These are phyloP conservation scores for Phalaenopsis aphrodite DNA, from an alignment of 106 monocot genomes.

Conservation along the genomic window DNA sequence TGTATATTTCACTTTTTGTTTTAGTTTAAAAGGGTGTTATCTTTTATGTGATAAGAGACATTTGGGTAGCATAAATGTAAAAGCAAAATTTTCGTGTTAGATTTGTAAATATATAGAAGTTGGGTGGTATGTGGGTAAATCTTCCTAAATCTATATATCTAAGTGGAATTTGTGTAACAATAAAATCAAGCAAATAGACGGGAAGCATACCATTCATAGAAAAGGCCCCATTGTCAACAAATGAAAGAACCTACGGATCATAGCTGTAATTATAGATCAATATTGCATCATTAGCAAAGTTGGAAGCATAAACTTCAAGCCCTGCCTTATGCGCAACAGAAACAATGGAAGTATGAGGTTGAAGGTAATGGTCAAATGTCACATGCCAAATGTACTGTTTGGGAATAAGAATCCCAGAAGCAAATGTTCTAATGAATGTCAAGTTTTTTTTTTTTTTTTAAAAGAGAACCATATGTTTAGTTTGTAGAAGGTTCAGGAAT, in stretches of 20 bases:
- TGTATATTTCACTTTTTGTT: too few species aligned
- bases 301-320: too few species aligned
- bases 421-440: constrained; percentile 69
- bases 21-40: too few species aligned
- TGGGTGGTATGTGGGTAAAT: too few species aligned
- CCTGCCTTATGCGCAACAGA: constrained; percentile 71
- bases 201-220: constrained; percentile 76
- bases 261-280: constrained; percentile 43
- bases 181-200: constrained; percentile 18
- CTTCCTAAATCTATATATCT: too few species aligned
- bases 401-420: constrained; percentile 73
- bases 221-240: constrained; percentile 59
- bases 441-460: constrained; percentile 34
- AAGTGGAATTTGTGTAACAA: too few species aligned
- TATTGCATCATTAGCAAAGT: constrained; percentile 41
- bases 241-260: constrained; percentile 69
- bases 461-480: constrained; percentile 54
- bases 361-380: constrained; percentile 41
- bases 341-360: constrained; percentile 38
- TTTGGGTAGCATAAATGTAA: too few species aligned
- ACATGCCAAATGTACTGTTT: constrained; percentile 75
- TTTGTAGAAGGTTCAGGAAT: constrained; percentile 51
- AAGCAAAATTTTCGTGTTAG: too few species aligned
- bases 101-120: too few species aligned
- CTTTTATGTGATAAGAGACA: too few species aligned